These are phyloP conservation scores for Apophysomyces variabilis DNA, from an alignment of 371 early-diverging fungal species.

Conservation along the genomic window DNA sequence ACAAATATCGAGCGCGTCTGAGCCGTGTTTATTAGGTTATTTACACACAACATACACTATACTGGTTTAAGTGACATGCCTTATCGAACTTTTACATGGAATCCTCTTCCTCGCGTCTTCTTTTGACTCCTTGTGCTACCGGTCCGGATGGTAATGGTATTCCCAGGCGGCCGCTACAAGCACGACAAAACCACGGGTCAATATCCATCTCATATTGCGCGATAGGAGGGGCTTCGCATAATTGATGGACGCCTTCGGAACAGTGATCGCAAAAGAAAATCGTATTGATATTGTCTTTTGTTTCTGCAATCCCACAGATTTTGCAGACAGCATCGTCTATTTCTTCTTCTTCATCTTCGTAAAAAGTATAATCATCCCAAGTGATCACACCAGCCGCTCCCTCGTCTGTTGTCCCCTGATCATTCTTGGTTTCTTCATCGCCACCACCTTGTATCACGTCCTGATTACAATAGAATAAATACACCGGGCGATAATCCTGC, in stretches of 20 bases:
- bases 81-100: background rate
- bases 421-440: background rate
- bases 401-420: background rate
- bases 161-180: conserved; percentile 31
- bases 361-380: conserved; percentile 42
- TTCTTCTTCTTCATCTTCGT: conserved; percentile 28
- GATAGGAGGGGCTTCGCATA: conserved; percentile 50
- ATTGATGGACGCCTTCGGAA: conserved; percentile 46
- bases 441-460: conserved; percentile 15
- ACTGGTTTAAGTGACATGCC: background rate
- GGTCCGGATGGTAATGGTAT: conserved; percentile 32
- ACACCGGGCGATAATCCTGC: conserved; percentile 38
- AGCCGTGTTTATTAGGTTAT: background rate
- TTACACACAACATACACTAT: background rate
- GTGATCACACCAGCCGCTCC: conserved; percentile 26
- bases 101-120: conserved; percentile 23
- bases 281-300: conserved; percentile 38
- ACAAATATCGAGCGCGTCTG: too few relatives aligned
- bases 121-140: conserved; percentile 15
- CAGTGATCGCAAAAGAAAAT: conserved; percentile 54
- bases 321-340: conserved; percentile 38
- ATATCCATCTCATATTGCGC: conserved; percentile 37
- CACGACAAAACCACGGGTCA: conserved; percentile 56
- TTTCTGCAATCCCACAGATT: conserved; percentile 42
- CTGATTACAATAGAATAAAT: conserved; percentile 44